A percentile compares a stretch with the other conserved stretches of the same genome.
phyloP scores from a whole-genome alignment of 1,139 yeast genomes.

The Zhuliangozyma parablackwelliae region DNA sequence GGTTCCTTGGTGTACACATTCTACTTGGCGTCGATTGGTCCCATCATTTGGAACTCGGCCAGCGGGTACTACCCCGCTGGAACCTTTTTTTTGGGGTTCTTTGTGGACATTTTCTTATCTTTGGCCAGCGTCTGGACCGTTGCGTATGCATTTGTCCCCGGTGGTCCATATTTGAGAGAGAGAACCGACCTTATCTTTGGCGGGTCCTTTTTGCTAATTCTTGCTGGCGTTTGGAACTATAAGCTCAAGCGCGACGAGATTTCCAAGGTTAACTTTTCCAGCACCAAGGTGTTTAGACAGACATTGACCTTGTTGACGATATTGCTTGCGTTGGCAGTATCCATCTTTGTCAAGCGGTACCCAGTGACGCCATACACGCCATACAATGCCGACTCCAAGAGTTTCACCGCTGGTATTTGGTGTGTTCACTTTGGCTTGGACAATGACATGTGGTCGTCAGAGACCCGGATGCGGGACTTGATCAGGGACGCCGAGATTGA shows the following conservation, averaged over 20 bases:
- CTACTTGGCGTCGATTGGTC: conserved; percentile 61
- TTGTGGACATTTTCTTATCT: conserved; percentile 52
- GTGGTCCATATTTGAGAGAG: conserved; percentile 83
- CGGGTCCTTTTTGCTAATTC: conserved; percentile 40
- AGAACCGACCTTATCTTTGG: conserved; percentile 73
- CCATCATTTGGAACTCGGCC: conserved; percentile 56
- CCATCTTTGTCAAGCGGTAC: conserved; percentile 53
- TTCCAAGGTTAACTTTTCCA: conserved; percentile 16
- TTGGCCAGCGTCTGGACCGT: conserved; percentile 94
- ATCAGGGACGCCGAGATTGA: conserved; percentile 84
- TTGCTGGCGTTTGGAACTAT: conserved; percentile 33
- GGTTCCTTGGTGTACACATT: conserved; percentile 70
- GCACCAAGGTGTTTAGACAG: conserved; percentile 21
- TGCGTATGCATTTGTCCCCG: conserved; percentile 97
- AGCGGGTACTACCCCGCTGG: conserved; percentile 57
- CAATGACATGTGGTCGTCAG: conserved; percentile 98
- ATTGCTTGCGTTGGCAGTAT: conserved; percentile 26
- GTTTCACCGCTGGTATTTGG: conserved; percentile 96
- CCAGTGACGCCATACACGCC: conserved; percentile 55
- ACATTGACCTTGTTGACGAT: conserved; percentile 22
- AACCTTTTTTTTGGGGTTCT: conserved; percentile 54
- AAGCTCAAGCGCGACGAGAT: conserved; percentile 21
- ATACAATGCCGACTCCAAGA: conserved; percentile 67
- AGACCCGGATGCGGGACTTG: conserved; percentile 80
- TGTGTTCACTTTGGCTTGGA: conserved; percentile 95